These are phyloP conservation scores for Silene latifolia DNA, from an alignment of 148 eudicot species.

Conservation along the genomic window DNA sequence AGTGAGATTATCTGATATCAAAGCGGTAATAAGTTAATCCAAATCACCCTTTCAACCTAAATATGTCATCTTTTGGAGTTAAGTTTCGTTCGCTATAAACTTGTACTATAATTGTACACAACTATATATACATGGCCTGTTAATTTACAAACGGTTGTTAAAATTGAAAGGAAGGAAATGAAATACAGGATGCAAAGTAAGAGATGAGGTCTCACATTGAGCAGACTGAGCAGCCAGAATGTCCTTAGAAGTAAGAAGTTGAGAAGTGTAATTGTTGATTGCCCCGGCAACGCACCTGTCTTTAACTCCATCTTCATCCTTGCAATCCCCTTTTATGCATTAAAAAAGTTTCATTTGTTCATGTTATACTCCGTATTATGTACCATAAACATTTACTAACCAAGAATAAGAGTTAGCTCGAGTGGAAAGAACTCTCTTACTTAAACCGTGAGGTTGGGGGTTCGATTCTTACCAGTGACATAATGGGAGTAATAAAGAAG, in stretches of 20 bases:
- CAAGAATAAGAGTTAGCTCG: no score
- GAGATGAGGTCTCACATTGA: slow-evolving; percentile 19
- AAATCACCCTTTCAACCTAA: background rate
- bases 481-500: no score
- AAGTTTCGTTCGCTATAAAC: no score
- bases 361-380: no score
- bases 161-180: background rate
- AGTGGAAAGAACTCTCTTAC: no score
- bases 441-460: no score
- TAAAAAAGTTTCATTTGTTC: background rate
- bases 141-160: no score
- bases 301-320: slow-evolving; percentile 59
- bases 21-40: background rate
- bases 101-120: no score
- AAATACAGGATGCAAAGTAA: background rate
- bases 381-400: no score
- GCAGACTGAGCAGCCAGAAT: slow-evolving; percentile 20
- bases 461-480: no score
- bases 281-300: slow-evolving; percentile 83
- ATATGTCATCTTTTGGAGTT: no score
- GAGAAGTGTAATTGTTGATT: slow-evolving; percentile 74
- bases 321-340: slow-evolving; percentile 60
- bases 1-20: slow-evolving; percentile 63
- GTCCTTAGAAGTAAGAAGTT: slow-evolving; percentile 45
- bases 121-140: no score